Evolutionary conservation across 2,329 filamentous ascomycete species (phyloP).

Genomic region (Clathrospora elynae): DNA sequence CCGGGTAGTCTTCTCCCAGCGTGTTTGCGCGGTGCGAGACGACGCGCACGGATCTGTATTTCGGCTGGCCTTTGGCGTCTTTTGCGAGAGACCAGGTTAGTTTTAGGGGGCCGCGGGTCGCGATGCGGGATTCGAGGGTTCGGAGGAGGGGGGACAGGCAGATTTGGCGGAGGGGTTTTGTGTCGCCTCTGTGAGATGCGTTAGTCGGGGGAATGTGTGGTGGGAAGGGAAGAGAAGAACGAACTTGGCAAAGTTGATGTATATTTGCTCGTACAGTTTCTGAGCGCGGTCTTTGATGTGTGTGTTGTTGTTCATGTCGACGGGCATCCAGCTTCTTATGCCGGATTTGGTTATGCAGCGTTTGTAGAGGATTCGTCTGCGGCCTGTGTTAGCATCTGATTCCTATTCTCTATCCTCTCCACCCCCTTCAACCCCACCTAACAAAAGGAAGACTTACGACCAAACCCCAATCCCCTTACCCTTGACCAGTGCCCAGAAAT

Average conservation of each 20-base stretch:
- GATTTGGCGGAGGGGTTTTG: slow-evolving; percentile 47
- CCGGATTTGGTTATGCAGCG: slow-evolving; percentile 21
- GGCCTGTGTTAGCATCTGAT: neutral
- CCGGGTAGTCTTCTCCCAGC: slow-evolving; percentile 44
- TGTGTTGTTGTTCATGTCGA: slow-evolving; percentile 18
- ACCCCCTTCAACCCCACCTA: neutral
- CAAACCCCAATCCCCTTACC: slow-evolving; percentile 21
- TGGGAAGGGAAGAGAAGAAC: slow-evolving; percentile 1
- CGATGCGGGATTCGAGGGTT: slow-evolving; percentile 61
- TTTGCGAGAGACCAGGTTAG: too few relatives aligned
- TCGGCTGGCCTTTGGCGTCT: slow-evolving; percentile 18
- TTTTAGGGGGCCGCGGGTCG: slow-evolving; percentile 54
- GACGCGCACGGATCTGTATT: slow-evolving; percentile 52
- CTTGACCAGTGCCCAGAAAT: slow-evolving; percentile 30
- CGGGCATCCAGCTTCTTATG: slow-evolving; percentile 15
- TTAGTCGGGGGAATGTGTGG: slow-evolving; percentile 8
- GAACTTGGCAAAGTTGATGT: slow-evolving; percentile 61
- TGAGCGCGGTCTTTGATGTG: slow-evolving; percentile 52
- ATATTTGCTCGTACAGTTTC: slow-evolving; percentile 65
- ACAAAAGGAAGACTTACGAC: slow-evolving; percentile 17
- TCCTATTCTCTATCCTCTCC: neutral
- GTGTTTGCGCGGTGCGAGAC: slow-evolving; percentile 61
- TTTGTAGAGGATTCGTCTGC: slow-evolving; percentile 23
- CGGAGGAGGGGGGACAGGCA: slow-evolving; percentile 61
- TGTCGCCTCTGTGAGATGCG: slow-evolving; percentile 27